Percentiles rank a stretch among this genome's conserved stretches.
These are phyloP conservation scores for Xylaria digitata DNA, from an alignment of 2,329 filamentous ascomycete species.

Conservation along the genomic window DNA sequence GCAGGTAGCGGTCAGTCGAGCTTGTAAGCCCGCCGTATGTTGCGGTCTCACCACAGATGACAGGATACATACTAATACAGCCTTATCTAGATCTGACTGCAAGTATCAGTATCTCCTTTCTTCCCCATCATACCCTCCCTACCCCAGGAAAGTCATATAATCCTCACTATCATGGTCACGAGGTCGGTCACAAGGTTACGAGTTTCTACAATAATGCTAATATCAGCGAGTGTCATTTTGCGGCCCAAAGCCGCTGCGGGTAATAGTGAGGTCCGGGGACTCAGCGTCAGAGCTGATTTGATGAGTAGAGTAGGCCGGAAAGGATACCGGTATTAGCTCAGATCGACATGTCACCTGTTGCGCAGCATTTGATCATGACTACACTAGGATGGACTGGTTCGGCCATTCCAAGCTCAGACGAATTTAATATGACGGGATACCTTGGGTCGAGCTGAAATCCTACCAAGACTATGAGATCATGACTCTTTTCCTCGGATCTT, in stretches of 20 bases:
- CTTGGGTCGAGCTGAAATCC: too few relatives aligned
- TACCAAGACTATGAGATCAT: too few relatives aligned
- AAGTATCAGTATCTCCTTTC: not conserved
- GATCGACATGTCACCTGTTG: not conserved
- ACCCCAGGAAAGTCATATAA: not conserved
- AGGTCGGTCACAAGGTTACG: not conserved
- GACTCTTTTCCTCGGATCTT: too few relatives aligned
- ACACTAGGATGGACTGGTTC: not conserved
- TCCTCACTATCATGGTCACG: constrained; percentile 7
- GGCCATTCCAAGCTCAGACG: not conserved
- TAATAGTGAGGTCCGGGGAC: not conserved
- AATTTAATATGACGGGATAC: not conserved
- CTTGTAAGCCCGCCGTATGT: constrained; percentile 18
- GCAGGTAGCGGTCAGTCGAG: constrained; percentile 3
- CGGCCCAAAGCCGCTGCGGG: not conserved
- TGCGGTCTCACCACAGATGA: constrained; percentile 19
- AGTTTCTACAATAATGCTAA: not conserved
- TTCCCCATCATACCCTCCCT: not conserved
- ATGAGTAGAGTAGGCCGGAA: not conserved
- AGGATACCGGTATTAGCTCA: not conserved
- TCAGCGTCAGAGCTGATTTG: not conserved
- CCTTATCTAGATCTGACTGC: constrained; percentile 18
- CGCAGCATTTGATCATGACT: not conserved
- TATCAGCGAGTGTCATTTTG: not conserved
- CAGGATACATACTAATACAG: not conserved